Evolutionary conservation across 208 protist genomes (phyloP).

Genomic region (Blechomonas ayalai): DNA sequence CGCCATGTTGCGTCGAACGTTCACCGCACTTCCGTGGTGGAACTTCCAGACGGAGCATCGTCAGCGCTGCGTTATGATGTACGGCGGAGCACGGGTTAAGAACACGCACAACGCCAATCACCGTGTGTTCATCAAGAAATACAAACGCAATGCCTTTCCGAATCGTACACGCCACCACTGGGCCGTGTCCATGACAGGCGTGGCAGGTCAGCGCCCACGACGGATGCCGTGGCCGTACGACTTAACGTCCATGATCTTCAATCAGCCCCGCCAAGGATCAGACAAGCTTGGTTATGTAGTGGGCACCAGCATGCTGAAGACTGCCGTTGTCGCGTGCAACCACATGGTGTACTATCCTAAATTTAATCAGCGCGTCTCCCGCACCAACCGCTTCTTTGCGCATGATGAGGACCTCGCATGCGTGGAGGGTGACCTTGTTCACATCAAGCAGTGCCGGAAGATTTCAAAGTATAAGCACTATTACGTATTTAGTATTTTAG

Average conservation of each 20-base stretch:
- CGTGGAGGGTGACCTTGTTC: conserved; percentile 89
- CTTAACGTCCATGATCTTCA: conserved; percentile 90
- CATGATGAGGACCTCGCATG: conserved; percentile 91
- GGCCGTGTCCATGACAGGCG: conserved; percentile 86
- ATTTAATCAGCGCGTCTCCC: conserved; percentile 88
- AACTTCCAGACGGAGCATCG: conserved; percentile 91
- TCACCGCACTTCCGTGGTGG: conserved; percentile 78
- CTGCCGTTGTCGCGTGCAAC: conserved; percentile 82
- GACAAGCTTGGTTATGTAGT: conserved; percentile 92
- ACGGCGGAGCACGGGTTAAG: conserved; percentile 76
- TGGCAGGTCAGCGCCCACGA: conserved; percentile 76
- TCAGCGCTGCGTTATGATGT: conserved; percentile 84
- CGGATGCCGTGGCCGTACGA: conserved; percentile 92
- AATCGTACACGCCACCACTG: conserved; percentile 89
- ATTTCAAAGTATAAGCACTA: conserved; percentile 93
- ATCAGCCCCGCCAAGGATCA: conserved; percentile 82
- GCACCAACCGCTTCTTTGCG: conserved; percentile 89
- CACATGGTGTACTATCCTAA: conserved; percentile 93
- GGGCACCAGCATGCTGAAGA: conserved; percentile 91
- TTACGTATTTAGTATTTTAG: conserved; percentile 90
- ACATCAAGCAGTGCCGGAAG: conserved; percentile 90
- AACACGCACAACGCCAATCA: conserved; percentile 88
- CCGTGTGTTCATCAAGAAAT: conserved; percentile 87
- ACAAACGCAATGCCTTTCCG: conserved; percentile 84
- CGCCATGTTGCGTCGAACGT: conserved; percentile 62